A percentile compares a stretch with the other conserved stretches of the same genome.
phyloP scores from a whole-genome alignment of 2,329 filamentous ascomycete species.

The Paecilomyces niveus region DNA sequence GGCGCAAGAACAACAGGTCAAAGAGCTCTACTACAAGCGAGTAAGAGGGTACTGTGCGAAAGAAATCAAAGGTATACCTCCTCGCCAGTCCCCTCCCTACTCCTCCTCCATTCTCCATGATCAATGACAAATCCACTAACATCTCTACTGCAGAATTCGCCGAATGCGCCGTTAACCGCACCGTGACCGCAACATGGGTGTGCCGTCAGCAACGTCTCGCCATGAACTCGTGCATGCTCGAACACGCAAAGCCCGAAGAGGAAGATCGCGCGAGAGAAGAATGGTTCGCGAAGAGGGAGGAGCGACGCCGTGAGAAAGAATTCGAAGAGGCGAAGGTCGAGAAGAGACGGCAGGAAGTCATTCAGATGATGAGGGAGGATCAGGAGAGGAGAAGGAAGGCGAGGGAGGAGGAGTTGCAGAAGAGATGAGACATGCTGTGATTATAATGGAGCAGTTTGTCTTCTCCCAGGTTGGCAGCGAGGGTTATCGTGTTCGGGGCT shows the following conservation, averaged over 20 bases:
- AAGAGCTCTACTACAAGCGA: constrained; percentile 71
- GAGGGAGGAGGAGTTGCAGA: constrained; percentile 4
- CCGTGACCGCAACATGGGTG: constrained; percentile 77
- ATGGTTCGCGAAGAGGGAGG: constrained; percentile 76
- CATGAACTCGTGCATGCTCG: constrained; percentile 94
- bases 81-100: neutral
- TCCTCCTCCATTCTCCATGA: neutral
- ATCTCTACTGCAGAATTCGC: constrained; percentile 64
- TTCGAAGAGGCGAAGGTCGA: constrained; percentile 45
- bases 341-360: constrained; percentile 33
- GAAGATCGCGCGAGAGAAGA: constrained; percentile 85
- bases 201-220: constrained; percentile 71
- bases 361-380: constrained; percentile 35
- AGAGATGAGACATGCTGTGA: constrained; percentile 3
- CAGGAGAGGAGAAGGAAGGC: constrained; percentile 15
- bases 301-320: constrained; percentile 62
- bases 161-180: constrained; percentile 77
- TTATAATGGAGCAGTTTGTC: constrained; percentile 6
- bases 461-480: constrained; percentile 10
- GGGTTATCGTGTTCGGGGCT: neutral
- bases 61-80: constrained; percentile 65
- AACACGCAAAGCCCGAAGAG: constrained; percentile 74
- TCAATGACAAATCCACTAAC: constrained; percentile 5
- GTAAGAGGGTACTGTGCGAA: constrained; percentile 68
- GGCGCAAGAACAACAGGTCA: constrained; percentile 72